Base-by-base conservation (phyloP, 2,329 filamentous ascomycete genomes). In the Nothopassalora personata region DNA sequence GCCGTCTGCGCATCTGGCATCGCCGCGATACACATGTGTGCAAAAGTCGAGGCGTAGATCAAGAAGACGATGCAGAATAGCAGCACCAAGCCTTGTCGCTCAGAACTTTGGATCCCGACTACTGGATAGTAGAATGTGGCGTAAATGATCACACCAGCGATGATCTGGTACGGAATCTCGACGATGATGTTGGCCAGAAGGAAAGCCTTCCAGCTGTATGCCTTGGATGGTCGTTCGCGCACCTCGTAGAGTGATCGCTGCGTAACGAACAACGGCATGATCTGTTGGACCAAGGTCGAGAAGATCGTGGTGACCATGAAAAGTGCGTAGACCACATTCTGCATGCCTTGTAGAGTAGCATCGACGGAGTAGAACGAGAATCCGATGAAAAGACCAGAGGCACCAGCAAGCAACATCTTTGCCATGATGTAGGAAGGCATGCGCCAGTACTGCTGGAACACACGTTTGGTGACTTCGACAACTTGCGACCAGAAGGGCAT, bases 201-300 rank as follows among this genome's bases (percentile, higher is more conserved):
- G 73, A 91, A 91, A 0, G 82, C 86, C 64, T 84, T 80, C 88
- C 88, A 91, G 0, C 85, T 89, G 75, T 91, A 92, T 0, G 85
- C 80, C 68, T 90, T 90, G 71, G 81, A 84, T 0, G 86, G 82
- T 3, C 82, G 76, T 66, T 86, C 83, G 57, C 83, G 82, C 11
- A 79, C 81, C 71, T 86, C 83, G 71, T 85, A 85, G 5, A 86
- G 74, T 2, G 80, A 77, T 52, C 83, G 78, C 67, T 85, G 82
- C 1, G 80, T 82, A 52, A 82, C 76, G 68, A 85, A 86, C 46
- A 81, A 74, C 1, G 83, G 83, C 75, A 84, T 83, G 63, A 85
- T 83, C 65, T 83, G 81, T 64, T 83, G 80, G 0, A 81, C 79
- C 18, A 83, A 68, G 3, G 78, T 79, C 1, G 71, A 70, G 65